Evolutionary conservation across 116 monocot genomes (phyloP).

Genomic region (Dioscorea cayenensis): DNA sequence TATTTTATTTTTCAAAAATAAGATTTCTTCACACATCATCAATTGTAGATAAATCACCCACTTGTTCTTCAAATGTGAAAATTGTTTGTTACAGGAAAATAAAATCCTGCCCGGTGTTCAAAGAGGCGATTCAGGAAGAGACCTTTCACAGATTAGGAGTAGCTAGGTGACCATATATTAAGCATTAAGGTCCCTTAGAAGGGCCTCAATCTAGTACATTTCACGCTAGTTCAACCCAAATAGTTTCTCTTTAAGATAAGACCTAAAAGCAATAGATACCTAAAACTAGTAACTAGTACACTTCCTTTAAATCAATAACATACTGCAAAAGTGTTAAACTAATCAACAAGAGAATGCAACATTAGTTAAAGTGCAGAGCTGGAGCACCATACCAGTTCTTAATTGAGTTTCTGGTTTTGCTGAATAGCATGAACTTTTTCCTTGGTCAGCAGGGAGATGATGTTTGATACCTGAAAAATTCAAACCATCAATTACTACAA

Average conservation of each 20-base stretch:
- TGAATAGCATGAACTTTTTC: constrained; percentile 40
- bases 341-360: background rate
- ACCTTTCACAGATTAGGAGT: background rate
- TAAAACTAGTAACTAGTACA: background rate
- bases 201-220: background rate
- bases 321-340: background rate
- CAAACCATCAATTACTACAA: background rate
- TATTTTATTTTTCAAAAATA: background rate
- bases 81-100: background rate
- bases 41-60: too few species aligned
- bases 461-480: constrained; percentile 12
- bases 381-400: constrained; percentile 42
- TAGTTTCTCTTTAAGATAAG: background rate
- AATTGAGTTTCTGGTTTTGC: constrained; percentile 41
- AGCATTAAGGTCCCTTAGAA: background rate
- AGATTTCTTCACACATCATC: too few species aligned
- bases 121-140: background rate
- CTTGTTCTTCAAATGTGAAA: background rate
- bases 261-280: too few species aligned
- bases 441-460: constrained; percentile 37
- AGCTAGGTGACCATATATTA: background rate
- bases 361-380: background rate
- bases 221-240: background rate
- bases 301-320: too few species aligned
- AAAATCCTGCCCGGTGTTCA: background rate